Base-by-base conservation (phyloP, 371 early-diverging fungal species). In the Rhizopus arrhizus region DNA sequence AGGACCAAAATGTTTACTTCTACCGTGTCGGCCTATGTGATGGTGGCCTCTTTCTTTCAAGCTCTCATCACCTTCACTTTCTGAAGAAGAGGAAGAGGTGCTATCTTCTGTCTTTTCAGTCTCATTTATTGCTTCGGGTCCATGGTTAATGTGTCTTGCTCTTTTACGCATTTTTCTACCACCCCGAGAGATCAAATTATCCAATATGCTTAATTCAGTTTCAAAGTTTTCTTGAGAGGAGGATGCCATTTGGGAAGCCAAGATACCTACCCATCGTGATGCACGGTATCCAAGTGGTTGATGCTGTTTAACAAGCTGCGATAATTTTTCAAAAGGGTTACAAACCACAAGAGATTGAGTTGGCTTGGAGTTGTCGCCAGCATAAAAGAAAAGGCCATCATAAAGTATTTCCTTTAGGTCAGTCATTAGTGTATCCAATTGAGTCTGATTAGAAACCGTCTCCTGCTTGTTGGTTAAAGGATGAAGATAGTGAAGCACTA, bases 401-500 rank as follows among this genome's bases (percentile, higher is more conserved):
- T 29, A 48, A 29, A 29, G 29, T 12, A 29, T 28, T 22, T 22
- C 22, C 48, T 48, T 48, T 16, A 48, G 3, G 4, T 29, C 48
- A 29, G 16, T 29, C 28, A 48, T 48, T 29, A 48, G 5, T 5
- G 22, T 9, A 9, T 8, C 29, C 8, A 48, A 12, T 12, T 48
- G 28, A 4, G 22, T 10, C 28, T 48, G 48, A 28, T 48, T 48
- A 10, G 29, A 29, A 28, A 48, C 10, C 5, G 48, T n/a, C 9
- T 9, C 48, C 5, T 9, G 7, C 12, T 5, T 7, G 7, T 48
- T 3, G 8, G 10, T 48, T 48, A 28, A 9, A 28, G 48, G 48
- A 29, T 48, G 29, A 29, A 22, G 48, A 45, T 57, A 62, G 16
- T 62, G 57, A 34, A 62, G 57, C 22, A 52, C 47, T 31, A 62